Evolutionary conservation across 805 yeast genomes (phyloP).

Genomic region (Cyberlindnera americana): DNA sequence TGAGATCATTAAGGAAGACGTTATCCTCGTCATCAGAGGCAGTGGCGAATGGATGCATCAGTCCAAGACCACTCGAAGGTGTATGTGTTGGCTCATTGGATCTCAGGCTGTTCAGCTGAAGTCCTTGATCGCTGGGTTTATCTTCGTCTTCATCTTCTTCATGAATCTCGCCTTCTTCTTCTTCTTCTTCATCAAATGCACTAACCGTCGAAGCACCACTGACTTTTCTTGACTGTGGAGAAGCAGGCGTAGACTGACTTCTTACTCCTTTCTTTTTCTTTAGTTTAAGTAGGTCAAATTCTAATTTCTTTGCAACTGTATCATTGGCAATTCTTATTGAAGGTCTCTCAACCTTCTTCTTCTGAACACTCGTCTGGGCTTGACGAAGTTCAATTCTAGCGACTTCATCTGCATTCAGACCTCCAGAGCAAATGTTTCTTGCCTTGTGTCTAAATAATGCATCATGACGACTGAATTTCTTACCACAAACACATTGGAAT

Average conservation of each 20-base stretch:
- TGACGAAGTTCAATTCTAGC: constrained; percentile 10
- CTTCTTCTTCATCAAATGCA: constrained; percentile 4
- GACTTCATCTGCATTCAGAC: constrained; percentile 33
- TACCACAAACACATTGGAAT: constrained; percentile 87
- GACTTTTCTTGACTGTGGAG: constrained; percentile 13
- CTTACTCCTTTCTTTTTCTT: constrained; percentile 4
- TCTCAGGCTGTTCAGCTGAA: not conserved
- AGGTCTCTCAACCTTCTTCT: constrained; percentile 12
- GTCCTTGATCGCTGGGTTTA: not conserved
- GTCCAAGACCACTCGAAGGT: constrained; percentile 5
- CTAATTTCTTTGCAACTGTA: constrained; percentile 22
- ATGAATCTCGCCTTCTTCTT: not conserved
- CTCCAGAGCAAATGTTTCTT: constrained; percentile 81
- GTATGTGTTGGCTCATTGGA: constrained; percentile 4
- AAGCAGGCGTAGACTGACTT: constrained; percentile 9
- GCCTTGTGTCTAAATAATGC: constrained; percentile 79
- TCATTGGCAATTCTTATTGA: constrained; percentile 16
- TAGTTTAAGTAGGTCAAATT: constrained; percentile 16
- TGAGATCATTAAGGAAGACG: constrained; percentile 19
- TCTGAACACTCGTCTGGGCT: constrained; percentile 14
- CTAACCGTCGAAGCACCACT: constrained; percentile 15
- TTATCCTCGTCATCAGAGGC: constrained; percentile 12
- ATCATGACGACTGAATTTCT: constrained; percentile 84
- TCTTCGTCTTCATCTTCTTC: constrained; percentile 1
- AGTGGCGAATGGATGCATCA: constrained; percentile 9